Evolutionary conservation across 2,329 filamentous ascomycete genomes (phyloP), one percentile per base, ranked within the genome.

Genomic region (Cordyceps sp.): DNA sequence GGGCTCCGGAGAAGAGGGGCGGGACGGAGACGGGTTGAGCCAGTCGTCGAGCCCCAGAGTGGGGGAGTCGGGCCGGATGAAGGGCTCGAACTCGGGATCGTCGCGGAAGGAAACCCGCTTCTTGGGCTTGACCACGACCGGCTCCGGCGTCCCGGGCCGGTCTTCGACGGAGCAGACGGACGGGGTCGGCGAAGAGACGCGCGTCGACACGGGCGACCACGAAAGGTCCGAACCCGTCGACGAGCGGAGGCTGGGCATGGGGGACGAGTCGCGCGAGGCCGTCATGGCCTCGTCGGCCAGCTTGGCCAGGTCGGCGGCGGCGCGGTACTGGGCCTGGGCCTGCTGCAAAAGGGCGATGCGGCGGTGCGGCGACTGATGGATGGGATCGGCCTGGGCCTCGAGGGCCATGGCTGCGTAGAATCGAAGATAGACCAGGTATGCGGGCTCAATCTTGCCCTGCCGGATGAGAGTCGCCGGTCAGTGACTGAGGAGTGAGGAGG

Each of bases 381-480:
- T 50, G 23, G 59, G 54, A 19, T 61, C 58, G 2, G 66, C 66
- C 40, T 67, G 66, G 54, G 65, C 63, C 42, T 73, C 69, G 26
- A 69, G 57, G 12, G 69, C 64, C n/a, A 58, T 63, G 15, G 69
- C 69, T n/a, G 68, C 69, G 38, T 73, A 74, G 45, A 73, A 73
- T 45, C 70, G 62, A 6, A 74, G 56, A 37, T 70, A 72, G 39
- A 73, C 65, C 22, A 71, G 53, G 42, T 73, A 64, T 6, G 65
- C 53, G 2, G 66, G 63, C 43, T 71, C 64, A 15, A 65, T 52
- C 18, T 54, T 45, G 10, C 54, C 53, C 48, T 49, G 29, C 10
- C 16, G 17, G 10, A n/a, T n/a, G n/a, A n/a, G n/a, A 10, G 10
- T 13, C 15, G 45, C 36, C 29, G 32, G 28, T 33, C 31, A 35